Percentiles rank a stretch among this genome's conserved stretches.
Evolutionary conservation across 2,329 filamentous ascomycete genomes (phyloP).

Genomic region (Colletotrichum zoysiae): DNA sequence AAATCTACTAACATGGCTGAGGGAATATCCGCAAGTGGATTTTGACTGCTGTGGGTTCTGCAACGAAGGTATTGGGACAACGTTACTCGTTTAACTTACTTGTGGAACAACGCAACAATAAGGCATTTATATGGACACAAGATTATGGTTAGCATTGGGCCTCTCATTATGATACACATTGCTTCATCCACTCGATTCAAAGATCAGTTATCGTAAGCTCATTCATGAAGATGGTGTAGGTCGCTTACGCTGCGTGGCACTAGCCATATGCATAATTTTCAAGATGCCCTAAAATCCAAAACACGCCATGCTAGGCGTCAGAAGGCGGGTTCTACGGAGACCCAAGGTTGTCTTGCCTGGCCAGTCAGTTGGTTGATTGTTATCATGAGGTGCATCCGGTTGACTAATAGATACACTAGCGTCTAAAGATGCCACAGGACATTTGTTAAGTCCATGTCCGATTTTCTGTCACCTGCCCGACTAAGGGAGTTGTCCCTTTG

Average conservation of each 20-base stretch:
- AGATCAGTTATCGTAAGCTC: neutral
- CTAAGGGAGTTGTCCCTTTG: neutral
- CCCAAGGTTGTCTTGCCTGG: neutral
- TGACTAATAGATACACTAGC: neutral
- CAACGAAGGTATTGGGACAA: neutral
- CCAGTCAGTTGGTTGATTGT: neutral
- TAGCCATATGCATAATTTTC: neutral
- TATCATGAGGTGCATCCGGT: no score
- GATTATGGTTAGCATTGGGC: neutral
- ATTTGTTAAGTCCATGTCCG: no score
- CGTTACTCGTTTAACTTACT: no score
- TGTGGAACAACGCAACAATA: no score
- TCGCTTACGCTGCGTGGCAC: neutral
- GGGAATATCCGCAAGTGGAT: no score
- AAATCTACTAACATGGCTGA: neutral
- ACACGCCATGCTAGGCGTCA: fast-evolving
- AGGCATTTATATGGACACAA: neutral
- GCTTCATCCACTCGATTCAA: neutral
- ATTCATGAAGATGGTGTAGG: neutral
- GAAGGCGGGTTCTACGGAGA: no score
- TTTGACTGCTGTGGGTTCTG: neutral
- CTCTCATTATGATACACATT: neutral
- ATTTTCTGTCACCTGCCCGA: neutral
- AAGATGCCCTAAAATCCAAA: neutral
- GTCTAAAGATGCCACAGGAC: no score